phyloP scores from a whole-genome alignment of 23 red algal genomes.

The Chondrus crispus region DNA sequence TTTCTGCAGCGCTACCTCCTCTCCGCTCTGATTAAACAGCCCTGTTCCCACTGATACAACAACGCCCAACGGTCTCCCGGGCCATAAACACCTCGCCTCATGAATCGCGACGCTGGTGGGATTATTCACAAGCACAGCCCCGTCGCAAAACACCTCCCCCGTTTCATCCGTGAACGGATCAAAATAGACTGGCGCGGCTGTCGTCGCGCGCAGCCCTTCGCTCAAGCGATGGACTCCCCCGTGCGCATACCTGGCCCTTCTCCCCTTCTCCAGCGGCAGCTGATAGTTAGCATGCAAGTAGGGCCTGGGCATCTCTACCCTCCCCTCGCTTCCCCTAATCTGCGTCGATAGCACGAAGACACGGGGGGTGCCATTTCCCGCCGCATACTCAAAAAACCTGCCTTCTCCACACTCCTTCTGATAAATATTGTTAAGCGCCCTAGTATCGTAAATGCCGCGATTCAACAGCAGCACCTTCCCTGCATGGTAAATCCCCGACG shows the following conservation, averaged over 20 bases:
- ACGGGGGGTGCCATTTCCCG: neutral
- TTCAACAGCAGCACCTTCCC: slow-evolving; percentile 33
- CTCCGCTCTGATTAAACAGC: neutral
- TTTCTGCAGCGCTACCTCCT: neutral
- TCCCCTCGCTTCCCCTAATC: neutral
- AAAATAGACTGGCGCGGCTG: slow-evolving; percentile 61
- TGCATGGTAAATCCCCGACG: slow-evolving; percentile 15
- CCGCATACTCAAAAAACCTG: neutral
- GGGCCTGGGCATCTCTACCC: neutral
- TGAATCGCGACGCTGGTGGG: slow-evolving; percentile 52
- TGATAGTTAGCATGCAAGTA: slow-evolving; percentile 62
- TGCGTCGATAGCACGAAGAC: slow-evolving; percentile 53
- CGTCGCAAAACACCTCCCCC: slow-evolving; percentile 54
- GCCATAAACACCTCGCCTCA: slow-evolving; percentile 51
- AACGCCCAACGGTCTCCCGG: slow-evolving; percentile 14
- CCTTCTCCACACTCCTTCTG: neutral
- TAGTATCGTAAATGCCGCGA: slow-evolving; percentile 39
- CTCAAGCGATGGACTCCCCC: slow-evolving; percentile 26
- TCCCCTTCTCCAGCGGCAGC: neutral
- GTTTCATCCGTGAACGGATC: slow-evolving; percentile 25
- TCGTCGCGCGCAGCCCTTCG: slow-evolving; percentile 42
- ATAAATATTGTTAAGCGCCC: slow-evolving; percentile 15
- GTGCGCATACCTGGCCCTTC: slow-evolving; percentile 23
- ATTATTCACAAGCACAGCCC: slow-evolving; percentile 63
- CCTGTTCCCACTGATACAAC: slow-evolving; percentile 55